Conservation (phyloP, 495 filamentous ascomycete species). For the Delitschia confertaspora region DNA sequence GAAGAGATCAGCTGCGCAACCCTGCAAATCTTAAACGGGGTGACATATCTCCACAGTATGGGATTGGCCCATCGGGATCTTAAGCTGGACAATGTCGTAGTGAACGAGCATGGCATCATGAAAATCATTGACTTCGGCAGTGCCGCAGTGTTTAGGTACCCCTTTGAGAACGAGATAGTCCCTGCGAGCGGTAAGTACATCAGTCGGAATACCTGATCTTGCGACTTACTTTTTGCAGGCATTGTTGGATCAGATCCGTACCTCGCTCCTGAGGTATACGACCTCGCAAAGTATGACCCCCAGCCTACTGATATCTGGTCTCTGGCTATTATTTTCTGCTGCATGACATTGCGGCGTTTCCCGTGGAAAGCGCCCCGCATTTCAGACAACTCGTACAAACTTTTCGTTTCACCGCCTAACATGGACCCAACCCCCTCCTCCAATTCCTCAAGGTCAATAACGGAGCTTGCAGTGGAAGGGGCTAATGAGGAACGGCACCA, state of each 20-base stretch:
- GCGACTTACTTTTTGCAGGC: conserved; percentile 45
- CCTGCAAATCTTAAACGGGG: conserved; percentile 87
- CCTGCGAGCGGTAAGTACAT: conserved; percentile 67
- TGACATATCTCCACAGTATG: conserved; percentile 97
- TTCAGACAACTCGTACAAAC: conserved; percentile 86
- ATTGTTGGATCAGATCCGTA: conserved; percentile 98
- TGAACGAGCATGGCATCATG: conserved; percentile 96
- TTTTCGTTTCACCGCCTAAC: conserved; percentile 75
- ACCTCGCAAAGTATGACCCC: conserved; percentile 88
- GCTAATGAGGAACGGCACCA: conserved; percentile 12
- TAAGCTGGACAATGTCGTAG: conserved; percentile 96
- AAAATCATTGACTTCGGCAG: conserved; percentile 99
- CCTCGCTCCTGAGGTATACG: conserved; percentile 93
- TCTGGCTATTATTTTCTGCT: conserved; percentile 96
- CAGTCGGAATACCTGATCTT: neutral
- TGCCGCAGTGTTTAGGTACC: conserved; percentile 92
- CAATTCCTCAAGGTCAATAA: conserved; percentile 25
- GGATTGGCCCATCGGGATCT: conserved; percentile 92
- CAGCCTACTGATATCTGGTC: conserved; percentile 96
- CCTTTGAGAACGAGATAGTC: conserved; percentile 89
- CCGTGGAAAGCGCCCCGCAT: conserved; percentile 94
- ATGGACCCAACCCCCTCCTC: conserved; percentile 36
- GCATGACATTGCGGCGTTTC: conserved; percentile 92
- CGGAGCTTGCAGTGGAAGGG: conserved; percentile 6
- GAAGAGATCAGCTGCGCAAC: conserved; percentile 87